Conservation (phyloP, 1,139 yeast genomes). For the Wickerhamomyces sp. region DNA sequence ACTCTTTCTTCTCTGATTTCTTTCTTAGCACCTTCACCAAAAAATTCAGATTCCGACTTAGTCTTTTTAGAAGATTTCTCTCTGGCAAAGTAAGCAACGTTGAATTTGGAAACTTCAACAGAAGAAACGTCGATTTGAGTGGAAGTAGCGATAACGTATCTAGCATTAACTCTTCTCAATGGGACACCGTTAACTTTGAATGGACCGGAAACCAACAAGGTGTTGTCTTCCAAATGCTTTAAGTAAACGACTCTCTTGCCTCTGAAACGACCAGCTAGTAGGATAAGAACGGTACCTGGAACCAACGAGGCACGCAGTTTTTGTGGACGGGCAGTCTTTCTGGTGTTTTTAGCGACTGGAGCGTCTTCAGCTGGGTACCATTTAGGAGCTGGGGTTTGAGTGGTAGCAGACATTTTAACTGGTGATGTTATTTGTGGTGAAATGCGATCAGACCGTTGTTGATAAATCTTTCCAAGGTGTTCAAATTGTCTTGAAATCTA, state of each 20-base stretch:
- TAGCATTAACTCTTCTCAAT: constrained; percentile 91
- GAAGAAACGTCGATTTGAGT: constrained; percentile 69
- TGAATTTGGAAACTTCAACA: constrained; percentile 78
- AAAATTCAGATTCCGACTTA: constrained; percentile 84
- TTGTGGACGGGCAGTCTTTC: constrained; percentile 82
- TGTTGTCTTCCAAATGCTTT: constrained; percentile 89
- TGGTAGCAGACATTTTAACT: constrained; percentile 23
- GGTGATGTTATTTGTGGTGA: too few relatives aligned
- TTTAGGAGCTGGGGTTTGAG: constrained; percentile 77
- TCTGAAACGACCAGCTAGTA: constrained; percentile 95
- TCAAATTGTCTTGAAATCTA: too few relatives aligned
- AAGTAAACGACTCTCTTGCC: constrained; percentile 96
- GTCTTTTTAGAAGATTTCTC: constrained; percentile 67
- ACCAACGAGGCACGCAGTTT: constrained; percentile 85
- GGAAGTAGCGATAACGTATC: constrained; percentile 94
- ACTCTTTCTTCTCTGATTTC: constrained; percentile 86
- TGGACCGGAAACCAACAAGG: constrained; percentile 89
- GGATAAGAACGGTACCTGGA: constrained; percentile 91
- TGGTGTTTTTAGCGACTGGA: constrained; percentile 67
- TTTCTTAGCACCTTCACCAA: constrained; percentile 69
- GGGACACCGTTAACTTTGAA: constrained; percentile 98
- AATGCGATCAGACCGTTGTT: too few relatives aligned
- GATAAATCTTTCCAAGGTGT: too few relatives aligned
- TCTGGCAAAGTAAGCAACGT: constrained; percentile 87
- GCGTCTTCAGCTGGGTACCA: constrained; percentile 85